Conservation (phyloP, 2,329 filamentous ascomycete genomes). For the Talaromyces sp. region DNA sequence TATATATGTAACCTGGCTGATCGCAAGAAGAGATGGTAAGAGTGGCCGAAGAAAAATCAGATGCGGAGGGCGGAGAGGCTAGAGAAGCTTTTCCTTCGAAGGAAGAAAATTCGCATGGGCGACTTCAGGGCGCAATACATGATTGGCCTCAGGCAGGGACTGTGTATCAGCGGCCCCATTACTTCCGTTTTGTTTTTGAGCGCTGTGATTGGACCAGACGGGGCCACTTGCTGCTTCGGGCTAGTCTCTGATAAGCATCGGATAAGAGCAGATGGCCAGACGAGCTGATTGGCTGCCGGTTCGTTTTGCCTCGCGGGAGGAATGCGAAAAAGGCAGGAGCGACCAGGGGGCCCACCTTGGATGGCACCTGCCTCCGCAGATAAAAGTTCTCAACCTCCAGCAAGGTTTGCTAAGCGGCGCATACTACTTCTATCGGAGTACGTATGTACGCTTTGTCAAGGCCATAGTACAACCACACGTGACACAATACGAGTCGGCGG, state of each 20-base stretch:
- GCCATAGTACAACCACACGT: not conserved
- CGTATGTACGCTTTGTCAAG: too few species aligned
- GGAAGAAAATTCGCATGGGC: not conserved
- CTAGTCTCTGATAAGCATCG: not conserved
- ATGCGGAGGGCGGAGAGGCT: not conserved
- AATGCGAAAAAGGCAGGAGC: conserved; percentile 7
- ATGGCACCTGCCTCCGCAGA: not conserved
- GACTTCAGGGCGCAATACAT: not conserved
- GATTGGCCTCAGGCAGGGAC: not conserved
- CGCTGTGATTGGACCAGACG: not conserved
- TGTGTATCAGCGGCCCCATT: conserved; percentile 1
- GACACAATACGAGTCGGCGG: not conserved
- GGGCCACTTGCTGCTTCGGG: not conserved
- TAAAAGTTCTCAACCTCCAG: not conserved
- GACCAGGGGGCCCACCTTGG: not conserved
- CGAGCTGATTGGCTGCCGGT: not conserved
- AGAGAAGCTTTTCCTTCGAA: not conserved
- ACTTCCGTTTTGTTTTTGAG: not conserved
- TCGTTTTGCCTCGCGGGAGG: not conserved
- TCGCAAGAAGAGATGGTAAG: not conserved
- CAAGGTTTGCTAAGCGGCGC: not conserved
- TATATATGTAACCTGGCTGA: not conserved
- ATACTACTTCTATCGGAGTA: too few species aligned
- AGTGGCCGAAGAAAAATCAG: conserved; percentile 2
- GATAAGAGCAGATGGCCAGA: not conserved